phyloP scores from a whole-genome alignment of 495 filamentous ascomycete species.

The Penicillium silybi region DNA sequence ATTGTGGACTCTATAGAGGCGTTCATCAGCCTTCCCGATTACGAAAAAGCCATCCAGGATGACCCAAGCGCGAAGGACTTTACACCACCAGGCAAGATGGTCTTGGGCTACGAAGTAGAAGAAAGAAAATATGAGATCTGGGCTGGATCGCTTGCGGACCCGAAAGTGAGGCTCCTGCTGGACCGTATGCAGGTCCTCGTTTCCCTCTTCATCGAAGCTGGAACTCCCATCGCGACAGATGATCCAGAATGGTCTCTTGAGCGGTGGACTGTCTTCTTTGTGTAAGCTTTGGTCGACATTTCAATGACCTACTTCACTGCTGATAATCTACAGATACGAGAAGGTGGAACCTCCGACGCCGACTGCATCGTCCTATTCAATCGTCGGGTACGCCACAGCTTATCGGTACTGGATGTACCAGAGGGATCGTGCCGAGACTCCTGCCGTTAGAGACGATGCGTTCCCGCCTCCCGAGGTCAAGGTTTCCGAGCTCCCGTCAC shows the following conservation, averaged over 20 bases:
- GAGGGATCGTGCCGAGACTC: slow-evolving; percentile 24
- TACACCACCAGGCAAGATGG: slow-evolving; percentile 54
- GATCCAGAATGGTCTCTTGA: slow-evolving; percentile 69
- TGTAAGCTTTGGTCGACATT: slow-evolving; percentile 34
- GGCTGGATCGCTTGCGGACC: slow-evolving; percentile 53
- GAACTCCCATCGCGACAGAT: slow-evolving; percentile 64
- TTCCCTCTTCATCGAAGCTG: slow-evolving; percentile 91
- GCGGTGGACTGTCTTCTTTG: slow-evolving; percentile 85
- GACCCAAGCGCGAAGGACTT: slow-evolving; percentile 54
- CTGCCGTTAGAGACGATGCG: slow-evolving; percentile 33
- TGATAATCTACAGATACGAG: slow-evolving; percentile 53
- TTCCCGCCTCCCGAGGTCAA: slow-evolving; percentile 41
- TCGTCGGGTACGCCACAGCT: slow-evolving; percentile 82
- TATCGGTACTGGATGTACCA: slow-evolving; percentile 66
- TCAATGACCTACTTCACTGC: background rate
- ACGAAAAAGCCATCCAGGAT: slow-evolving; percentile 53
- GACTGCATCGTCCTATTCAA: slow-evolving; percentile 56
- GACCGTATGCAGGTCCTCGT: slow-evolving; percentile 77
- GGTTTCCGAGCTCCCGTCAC: slow-evolving; percentile 54
- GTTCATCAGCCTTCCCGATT: slow-evolving; percentile 57
- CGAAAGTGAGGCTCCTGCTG: slow-evolving; percentile 59
- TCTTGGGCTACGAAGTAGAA: slow-evolving; percentile 47
- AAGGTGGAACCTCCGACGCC: slow-evolving; percentile 49
- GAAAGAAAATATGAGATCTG: slow-evolving; percentile 58
- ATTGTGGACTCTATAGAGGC: slow-evolving; percentile 44